Base-by-base conservation (phyloP, 2,329 filamentous ascomycete genomes). In the Curvularia hawaiiensis region DNA sequence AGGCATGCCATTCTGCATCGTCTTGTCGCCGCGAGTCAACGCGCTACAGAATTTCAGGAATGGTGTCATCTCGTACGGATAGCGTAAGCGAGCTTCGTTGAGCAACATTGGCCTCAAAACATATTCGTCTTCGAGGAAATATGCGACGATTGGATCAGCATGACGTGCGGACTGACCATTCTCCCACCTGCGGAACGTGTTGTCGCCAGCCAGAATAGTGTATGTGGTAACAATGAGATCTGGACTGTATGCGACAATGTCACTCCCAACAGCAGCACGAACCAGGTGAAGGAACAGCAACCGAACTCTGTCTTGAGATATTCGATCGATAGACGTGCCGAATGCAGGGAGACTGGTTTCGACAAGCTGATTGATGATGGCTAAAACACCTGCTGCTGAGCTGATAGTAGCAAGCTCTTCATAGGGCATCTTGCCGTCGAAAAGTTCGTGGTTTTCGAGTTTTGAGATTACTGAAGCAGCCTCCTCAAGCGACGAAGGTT, bases 61-160 rank as follows among this genome's bases (percentile, higher is more conserved):
- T 0, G 93, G 92, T 3, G 88, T 77, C 46, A 91, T 88, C 76
- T 97, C 94, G 74, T 91, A 94, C 0, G 94, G 94, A 71, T 92
- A 97, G 54, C 94, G 88, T 59, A 85, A 84, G 43, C 89, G 83
- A 7, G 93, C 87, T 71, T 90, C 85, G 49, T 85, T 80, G 31
- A 96, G 85, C 60, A 90, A 76, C 18, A 76, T 74, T 28, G 79
- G 81, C 69, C 89, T 81, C 18, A 92, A 75, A 7, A 80, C 60
- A 33, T 73, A 69, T 20, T 80, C 74, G 61, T 90, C 85, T 18
- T 82, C 77, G 24, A 88, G 76, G 61, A 89, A 85, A 20, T 78
- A 77, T n/a, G 76, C 74, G n/a, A 78, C 74, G 67, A 84, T 58
- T 8, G 77, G 72, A 53, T 75, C 70, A 7, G 64, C 61, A 26